phyloP scores from a whole-genome alignment of 345 rosid species.

The thale cress (Arabidopsis thaliana) region TAIR10.1 NC_003070.9:7214001-7214500 shows the following conservation, averaged over 20 bases:
- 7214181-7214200: constrained; percentile 54
- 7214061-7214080: constrained; percentile 12
- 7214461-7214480: constrained; percentile 74
- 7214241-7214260: constrained; percentile 64
- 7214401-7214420: constrained; percentile 90
- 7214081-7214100: constrained; percentile 28
- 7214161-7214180: constrained; percentile 27
- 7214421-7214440: constrained; percentile 55
- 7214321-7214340: constrained; percentile 82
- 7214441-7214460: constrained; percentile 64
- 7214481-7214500: constrained; percentile 56
- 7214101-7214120: constrained; percentile 6
- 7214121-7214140: constrained; percentile 11
- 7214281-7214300: constrained; percentile 65
- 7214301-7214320: constrained; percentile 92
- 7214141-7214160: constrained; percentile 2
- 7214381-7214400: constrained; percentile 72
- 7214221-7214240: constrained; percentile 62
- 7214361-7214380: constrained; percentile 69
- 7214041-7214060: not conserved
- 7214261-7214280: constrained; percentile 50
- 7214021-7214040: constrained; percentile 14
- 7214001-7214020: not conserved
- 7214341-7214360: constrained; percentile 81
- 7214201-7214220: constrained; percentile 66